Evolutionary conservation across 2,329 filamentous ascomycete genomes (phyloP).

Genomic region (Diplodia scrobiculata): DNA sequence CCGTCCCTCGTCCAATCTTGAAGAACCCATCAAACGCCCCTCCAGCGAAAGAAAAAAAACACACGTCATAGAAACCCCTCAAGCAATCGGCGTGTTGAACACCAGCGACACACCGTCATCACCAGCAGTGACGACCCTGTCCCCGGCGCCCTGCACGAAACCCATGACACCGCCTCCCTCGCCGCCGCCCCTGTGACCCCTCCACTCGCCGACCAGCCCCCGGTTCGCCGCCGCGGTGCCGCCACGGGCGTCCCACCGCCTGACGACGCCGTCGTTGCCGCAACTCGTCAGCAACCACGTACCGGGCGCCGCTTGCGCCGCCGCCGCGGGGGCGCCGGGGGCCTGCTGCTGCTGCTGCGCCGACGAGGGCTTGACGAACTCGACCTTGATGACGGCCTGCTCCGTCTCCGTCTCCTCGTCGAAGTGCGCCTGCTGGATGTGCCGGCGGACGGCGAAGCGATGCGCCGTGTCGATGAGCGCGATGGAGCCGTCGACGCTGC

Average conservation of each 20-base stretch:
- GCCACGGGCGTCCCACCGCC: slow-evolving; percentile 80
- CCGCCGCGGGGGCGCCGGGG: not conserved
- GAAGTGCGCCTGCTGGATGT: slow-evolving; percentile 80
- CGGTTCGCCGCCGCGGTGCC: slow-evolving; percentile 67
- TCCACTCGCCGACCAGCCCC: slow-evolving; percentile 83
- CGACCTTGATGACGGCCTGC: slow-evolving; percentile 88
- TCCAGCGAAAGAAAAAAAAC: not conserved
- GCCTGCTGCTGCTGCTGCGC: not conserved
- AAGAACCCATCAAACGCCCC: not conserved
- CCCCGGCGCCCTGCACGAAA: slow-evolving; percentile 67
- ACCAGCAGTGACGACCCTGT: slow-evolving; percentile 75
- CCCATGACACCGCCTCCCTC: slow-evolving; percentile 86
- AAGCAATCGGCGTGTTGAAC: slow-evolving; percentile 54
- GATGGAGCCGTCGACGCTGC: slow-evolving; percentile 69
- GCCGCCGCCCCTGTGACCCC: slow-evolving; percentile 79
- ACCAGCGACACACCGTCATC: slow-evolving; percentile 76
- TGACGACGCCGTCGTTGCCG: slow-evolving; percentile 88
- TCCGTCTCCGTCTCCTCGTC: slow-evolving; percentile 61
- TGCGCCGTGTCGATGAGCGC: slow-evolving; percentile 84
- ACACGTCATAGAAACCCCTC: not conserved
- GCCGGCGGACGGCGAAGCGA: slow-evolving; percentile 80
- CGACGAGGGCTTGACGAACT: slow-evolving; percentile 66
- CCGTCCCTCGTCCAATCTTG: not conserved
- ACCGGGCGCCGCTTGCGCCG: slow-evolving; percentile 38
- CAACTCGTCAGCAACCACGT: slow-evolving; percentile 79